Percentiles rank a stretch among this genome's conserved stretches.
Evolutionary conservation across 768 basidiomycete genomes (phyloP).

Genomic region (Sistotremastrum suecicum): DNA sequence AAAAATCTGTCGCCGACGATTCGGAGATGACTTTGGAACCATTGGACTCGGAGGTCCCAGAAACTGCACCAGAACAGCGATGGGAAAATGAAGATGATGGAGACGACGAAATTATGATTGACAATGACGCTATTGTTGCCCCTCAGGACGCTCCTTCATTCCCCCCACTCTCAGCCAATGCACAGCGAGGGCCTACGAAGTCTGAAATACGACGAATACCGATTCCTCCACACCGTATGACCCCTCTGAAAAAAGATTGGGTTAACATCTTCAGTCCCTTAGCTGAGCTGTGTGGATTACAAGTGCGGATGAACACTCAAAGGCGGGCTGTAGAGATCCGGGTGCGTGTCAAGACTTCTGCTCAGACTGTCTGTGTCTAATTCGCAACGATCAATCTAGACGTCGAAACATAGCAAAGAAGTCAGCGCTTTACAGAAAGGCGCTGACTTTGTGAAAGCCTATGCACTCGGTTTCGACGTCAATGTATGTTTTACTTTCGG

Average conservation of each 20-base stretch:
- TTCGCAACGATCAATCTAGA: slow-evolving; percentile 29
- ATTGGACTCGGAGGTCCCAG: slow-evolving; percentile 6
- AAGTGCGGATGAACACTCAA: slow-evolving; percentile 94
- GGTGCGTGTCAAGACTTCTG: slow-evolving; percentile 32
- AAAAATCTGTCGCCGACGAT: too few relatives aligned
- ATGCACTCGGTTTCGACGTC: slow-evolving; percentile 86
- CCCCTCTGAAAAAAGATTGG: slow-evolving; percentile 94
- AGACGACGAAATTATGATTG: slow-evolving; percentile 55
- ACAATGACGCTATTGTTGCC: slow-evolving; percentile 29
- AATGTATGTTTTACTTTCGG: slow-evolving; percentile 44
- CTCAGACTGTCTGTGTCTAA: neutral
- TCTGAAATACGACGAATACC: slow-evolving; percentile 81
- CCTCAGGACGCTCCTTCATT: slow-evolving; percentile 51
- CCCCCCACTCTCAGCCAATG: slow-evolving; percentile 49
- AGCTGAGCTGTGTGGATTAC: slow-evolving; percentile 86
- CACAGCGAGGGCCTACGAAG: slow-evolving; percentile 42
- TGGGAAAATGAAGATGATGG: slow-evolving; percentile 15
- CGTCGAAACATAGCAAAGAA: slow-evolving; percentile 89
- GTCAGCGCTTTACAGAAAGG: slow-evolving; percentile 91
- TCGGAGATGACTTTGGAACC: too few relatives aligned
- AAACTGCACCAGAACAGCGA: slow-evolving; percentile 1
- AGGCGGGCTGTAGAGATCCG: slow-evolving; percentile 83
- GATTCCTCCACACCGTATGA: slow-evolving; percentile 95
- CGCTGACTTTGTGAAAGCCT: slow-evolving; percentile 94
- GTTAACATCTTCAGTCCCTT: slow-evolving; percentile 88